A percentile compares a stretch with the other conserved stretches of the same genome.
Conservation (phyloP, 495 filamentous ascomycete species). For the Daldinia decipiens region DNA sequence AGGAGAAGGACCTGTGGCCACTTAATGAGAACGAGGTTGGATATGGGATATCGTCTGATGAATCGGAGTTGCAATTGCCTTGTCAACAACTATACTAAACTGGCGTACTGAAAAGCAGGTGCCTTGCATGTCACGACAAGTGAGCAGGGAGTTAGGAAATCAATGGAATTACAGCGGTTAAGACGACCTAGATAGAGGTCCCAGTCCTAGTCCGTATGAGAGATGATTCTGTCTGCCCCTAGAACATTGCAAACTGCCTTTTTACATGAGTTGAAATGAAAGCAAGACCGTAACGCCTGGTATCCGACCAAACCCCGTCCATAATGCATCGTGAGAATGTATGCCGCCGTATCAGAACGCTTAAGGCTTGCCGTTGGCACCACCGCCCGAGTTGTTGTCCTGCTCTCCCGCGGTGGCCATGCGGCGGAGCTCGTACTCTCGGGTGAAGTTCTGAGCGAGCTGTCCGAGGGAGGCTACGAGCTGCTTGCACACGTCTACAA, state of each 20-base stretch:
- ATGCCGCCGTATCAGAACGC: slow-evolving; percentile 18
- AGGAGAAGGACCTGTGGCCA: slow-evolving; percentile 74
- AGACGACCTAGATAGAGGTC: slow-evolving; percentile 14
- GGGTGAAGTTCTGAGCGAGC: slow-evolving; percentile 87
- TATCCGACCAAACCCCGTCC: slow-evolving; percentile 20
- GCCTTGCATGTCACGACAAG: background rate
- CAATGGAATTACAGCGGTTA: background rate
- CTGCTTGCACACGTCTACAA: slow-evolving; percentile 80
- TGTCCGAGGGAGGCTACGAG: slow-evolving; percentile 79
- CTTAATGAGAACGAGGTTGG: slow-evolving; percentile 16
- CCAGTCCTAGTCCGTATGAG: slow-evolving; percentile 3
- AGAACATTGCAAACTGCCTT: slow-evolving; percentile 7
- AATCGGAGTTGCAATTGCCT: background rate
- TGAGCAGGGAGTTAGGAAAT: slow-evolving; percentile 3
- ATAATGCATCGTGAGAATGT: slow-evolving; percentile 23
- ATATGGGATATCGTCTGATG: background rate
- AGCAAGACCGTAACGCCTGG: slow-evolving; percentile 37
- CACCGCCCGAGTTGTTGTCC: slow-evolving; percentile 39
- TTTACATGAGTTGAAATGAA: slow-evolving; percentile 2
- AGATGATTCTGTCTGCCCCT: background rate
- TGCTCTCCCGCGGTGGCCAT: slow-evolving; percentile 74
- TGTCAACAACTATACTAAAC: background rate
- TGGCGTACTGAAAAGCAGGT: slow-evolving; percentile 4
- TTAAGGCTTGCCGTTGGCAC: slow-evolving; percentile 25
- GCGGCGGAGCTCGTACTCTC: slow-evolving; percentile 93